Base-by-base conservation (phyloP, 805 yeast species). In the Metschnikowia cerradonensis region DNA sequence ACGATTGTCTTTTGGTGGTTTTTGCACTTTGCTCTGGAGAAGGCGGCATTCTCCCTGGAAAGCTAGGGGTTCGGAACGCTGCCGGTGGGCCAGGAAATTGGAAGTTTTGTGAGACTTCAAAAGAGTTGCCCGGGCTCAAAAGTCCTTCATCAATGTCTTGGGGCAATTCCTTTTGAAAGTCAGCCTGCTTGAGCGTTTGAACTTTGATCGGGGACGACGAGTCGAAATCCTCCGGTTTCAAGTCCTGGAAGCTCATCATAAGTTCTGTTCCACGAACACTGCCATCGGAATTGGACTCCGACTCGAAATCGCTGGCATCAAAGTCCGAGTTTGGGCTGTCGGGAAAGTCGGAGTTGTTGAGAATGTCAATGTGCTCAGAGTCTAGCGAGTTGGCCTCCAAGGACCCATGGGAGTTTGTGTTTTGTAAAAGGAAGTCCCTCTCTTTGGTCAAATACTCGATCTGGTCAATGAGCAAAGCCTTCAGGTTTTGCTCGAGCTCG, bases 401-500 rank as follows among this genome's bases (percentile, higher is more conserved):
- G 35, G 48, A n/a, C 26, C 42, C 41, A 30, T 38, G 50, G n/a
- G 40, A 26, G 6, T 35, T 45, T 20, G 54, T 14, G 40, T 35
- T 53, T 31, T 53, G 38, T 15, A 57, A 43, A 13, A 57, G 50
- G 13, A 54, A 39, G 46, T 59, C 58, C 26, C 60, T 52, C 36
- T 75, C 73, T 47, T 68, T 71, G 41, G 77, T 72, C 52, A 79
- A 65, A 55, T 67, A 65, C 58, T 80, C 85, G 40, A 80, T 68
- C 62, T 80, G 83, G 57, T 79, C 83, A 44, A 80, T 77, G 47
- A 80, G 75, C 42, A 77, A 66, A 51, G 75, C 68, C 56, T 79
- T 79, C 37, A 82, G 78, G 57, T 73, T 78, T 44, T 73, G 71
- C 57, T 80, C 85, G 22, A 80, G 64, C 54, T 80, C 84, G 55